Evolutionary conservation across 1,139 yeast species (phyloP), one percentile per base, ranked within the genome.

Genomic region (Wickerhamomyces sp.): DNA sequence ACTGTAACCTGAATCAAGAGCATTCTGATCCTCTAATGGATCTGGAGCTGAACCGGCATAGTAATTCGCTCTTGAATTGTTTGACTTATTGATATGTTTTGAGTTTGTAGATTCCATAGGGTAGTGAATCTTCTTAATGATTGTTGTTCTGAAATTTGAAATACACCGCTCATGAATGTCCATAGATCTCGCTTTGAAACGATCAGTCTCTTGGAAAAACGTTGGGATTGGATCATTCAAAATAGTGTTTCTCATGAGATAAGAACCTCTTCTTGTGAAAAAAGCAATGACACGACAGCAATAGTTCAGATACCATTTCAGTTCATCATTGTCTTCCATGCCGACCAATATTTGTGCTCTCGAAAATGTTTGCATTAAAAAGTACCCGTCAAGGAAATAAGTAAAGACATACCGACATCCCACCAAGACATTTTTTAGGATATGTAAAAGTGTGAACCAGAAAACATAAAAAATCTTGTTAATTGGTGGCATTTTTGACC

Each of bases 131-230:
- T 32, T 23, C 26, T 38, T 31, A 9, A 38, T 38, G 10, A 44
- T 6, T 2, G 56, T 51, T 1, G 31, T 37, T 23, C 33, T 50
- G 38, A 57, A 56, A 7, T 33, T 41, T 1, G 44, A 46, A 18
- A 57, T 50, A 11, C 48, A 52, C 2, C 39, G 34, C 38, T 57
- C 61, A n/a, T 55, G 52, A 14, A 54, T 47, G 23, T 53, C 52
- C 27, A 55, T 18, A 6, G 49, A 35, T 45, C 56, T 54, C 18
- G 52, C 39, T 15, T 48, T 54, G 30, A 51, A 45, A 8, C 58
- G 34, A 34, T 51, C 56, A n/a, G 45, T 47, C 8, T 33, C 4
- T 11, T 42, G 42, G 15, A 44, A 34, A 34, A 44, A 53, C 0
- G 34, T 30, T 11, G 60, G 56, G 5, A 56, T 44, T 15, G 57